Evolutionary conservation across 1,139 yeast species (phyloP).

Genomic region (Protomyces gravidus): DNA sequence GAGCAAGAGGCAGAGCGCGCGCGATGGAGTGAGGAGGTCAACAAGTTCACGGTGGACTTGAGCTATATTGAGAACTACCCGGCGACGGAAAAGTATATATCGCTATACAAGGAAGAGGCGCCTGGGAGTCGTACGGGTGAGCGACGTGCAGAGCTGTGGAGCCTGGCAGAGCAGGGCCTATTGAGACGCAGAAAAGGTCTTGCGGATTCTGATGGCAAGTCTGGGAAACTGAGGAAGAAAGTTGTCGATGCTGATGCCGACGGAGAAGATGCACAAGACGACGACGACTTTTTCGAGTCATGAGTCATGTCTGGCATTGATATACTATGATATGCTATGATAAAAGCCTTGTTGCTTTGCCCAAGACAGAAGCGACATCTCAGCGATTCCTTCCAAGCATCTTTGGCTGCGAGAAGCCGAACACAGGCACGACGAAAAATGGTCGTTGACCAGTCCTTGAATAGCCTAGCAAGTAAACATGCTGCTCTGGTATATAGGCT

Average conservation of each 20-base stretch:
- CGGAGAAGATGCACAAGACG: neutral
- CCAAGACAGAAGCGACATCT: too few species aligned
- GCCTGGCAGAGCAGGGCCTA: constrained; percentile 3
- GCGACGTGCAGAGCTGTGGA: constrained; percentile 10
- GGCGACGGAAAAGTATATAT: constrained; percentile 29
- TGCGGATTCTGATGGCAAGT: neutral
- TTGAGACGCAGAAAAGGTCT: constrained; percentile 2
- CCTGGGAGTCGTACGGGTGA: neutral
- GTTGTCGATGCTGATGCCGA: neutral
- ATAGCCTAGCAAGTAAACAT: constrained; percentile 12
- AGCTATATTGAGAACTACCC: constrained; percentile 29
- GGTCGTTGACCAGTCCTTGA: too few species aligned
- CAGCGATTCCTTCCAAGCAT: too few species aligned
- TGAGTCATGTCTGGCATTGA: neutral
- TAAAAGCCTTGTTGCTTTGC: too few species aligned
- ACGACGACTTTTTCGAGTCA: neutral
- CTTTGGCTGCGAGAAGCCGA: too few species aligned
- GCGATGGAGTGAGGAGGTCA: constrained; percentile 7
- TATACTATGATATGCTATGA: too few species aligned
- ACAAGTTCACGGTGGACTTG: constrained; percentile 22
- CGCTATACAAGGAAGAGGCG: constrained; percentile 27
- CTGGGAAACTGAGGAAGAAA: neutral
- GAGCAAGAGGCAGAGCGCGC: constrained; percentile 8
- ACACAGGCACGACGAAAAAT: too few species aligned
- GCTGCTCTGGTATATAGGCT: constrained; percentile 19